These are phyloP conservation scores for Zasmidium angulare DNA, from an alignment of 2,329 filamentous ascomycete species.

Conservation along the genomic window DNA sequence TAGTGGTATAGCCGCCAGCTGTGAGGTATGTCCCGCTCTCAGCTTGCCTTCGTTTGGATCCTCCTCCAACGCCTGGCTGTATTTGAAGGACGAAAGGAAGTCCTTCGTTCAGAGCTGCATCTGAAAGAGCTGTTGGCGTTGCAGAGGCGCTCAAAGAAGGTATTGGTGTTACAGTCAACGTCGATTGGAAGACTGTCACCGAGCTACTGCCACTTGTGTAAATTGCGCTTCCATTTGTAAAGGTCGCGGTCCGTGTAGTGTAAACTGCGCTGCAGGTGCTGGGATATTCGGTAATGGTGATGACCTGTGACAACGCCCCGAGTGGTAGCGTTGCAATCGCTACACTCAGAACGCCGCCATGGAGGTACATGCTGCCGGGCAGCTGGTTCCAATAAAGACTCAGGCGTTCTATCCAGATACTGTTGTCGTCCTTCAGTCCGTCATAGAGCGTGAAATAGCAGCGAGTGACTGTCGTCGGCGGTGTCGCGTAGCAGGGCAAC, in stretches of 20 bases:
- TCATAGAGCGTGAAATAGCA: constrained; percentile 1
- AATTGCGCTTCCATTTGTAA: not conserved
- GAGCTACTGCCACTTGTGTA: constrained; percentile 21
- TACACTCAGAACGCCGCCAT: constrained; percentile 9
- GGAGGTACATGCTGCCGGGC: constrained; percentile 12
- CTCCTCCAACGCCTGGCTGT: constrained; percentile 10
- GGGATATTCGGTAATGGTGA: constrained; percentile 30
- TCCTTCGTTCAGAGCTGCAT: constrained; percentile 32
- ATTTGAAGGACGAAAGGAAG: constrained; percentile 34
- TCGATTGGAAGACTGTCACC: constrained; percentile 30
- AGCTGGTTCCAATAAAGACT: not conserved
- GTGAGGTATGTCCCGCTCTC: constrained; percentile 28
- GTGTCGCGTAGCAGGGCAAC: constrained; percentile 6
- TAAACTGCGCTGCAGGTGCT: constrained; percentile 29
- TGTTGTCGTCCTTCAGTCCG: not conserved
- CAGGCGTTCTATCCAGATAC: not conserved
- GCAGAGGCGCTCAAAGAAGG: constrained; percentile 7
- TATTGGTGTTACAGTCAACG: constrained; percentile 28
- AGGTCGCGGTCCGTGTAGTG: constrained; percentile 14
- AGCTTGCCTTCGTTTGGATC: constrained; percentile 24
- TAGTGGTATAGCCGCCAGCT: constrained; percentile 36
- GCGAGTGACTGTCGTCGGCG: constrained; percentile 16
- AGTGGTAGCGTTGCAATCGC: constrained; percentile 17
- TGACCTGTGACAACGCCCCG: constrained; percentile 18
- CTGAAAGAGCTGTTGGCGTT: constrained; percentile 24